Base-by-base conservation (phyloP, 768 basidiomycete species). In the Lepiota venenata region DNA sequence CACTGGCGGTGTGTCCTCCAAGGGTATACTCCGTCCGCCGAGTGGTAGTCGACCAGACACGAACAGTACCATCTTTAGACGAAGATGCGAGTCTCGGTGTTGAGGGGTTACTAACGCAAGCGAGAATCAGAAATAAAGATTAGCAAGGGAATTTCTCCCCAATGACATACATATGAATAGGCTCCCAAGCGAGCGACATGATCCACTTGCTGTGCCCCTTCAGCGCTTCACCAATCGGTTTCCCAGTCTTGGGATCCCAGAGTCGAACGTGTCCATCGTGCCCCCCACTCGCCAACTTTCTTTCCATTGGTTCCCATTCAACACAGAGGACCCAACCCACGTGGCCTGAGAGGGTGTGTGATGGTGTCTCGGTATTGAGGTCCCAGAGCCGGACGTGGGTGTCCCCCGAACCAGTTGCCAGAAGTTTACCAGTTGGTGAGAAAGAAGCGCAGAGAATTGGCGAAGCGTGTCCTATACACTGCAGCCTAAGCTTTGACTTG, bases 131-230 rank as follows among this genome's bases (percentile, higher is more conserved):
- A 40, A 56, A 41, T 14, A 29, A 21, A 48, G n/a, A 48, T 32
- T 2, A 25, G 25, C 47, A 50, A 56, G 9, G 20, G 10, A 20
- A 29, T n/a, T 27, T 43, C 40, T 45, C 12, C 12, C 57, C 37
- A 25, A 36, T 25, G n/a, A 71, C 85, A 60, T 61, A 93, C 87
- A 97, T 74, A 68, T 98, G 96, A 44, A 94, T 85, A 4, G 97
- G 96, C 66, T 98, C 97, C 93, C 95, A 98, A 36, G 93, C 81
- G 20, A 99, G 78, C 14, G 90, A 90, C 3, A 89, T 98, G 55
- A 98, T 86, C 93, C 95, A 98, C 74, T 98, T 98, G 25, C 91
- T 78, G 64, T 99, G 97, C 0, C 97, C 96, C 63, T 85, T 90
- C 60, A 98, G 71, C 0, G 91, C 91, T 51, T 94, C 90, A 7